Percentiles rank a stretch among this genome's conserved stretches.
phyloP scores from a whole-genome alignment of 1,284 basidiomycete genomes.

The Malassezia arunalokei region DNA sequence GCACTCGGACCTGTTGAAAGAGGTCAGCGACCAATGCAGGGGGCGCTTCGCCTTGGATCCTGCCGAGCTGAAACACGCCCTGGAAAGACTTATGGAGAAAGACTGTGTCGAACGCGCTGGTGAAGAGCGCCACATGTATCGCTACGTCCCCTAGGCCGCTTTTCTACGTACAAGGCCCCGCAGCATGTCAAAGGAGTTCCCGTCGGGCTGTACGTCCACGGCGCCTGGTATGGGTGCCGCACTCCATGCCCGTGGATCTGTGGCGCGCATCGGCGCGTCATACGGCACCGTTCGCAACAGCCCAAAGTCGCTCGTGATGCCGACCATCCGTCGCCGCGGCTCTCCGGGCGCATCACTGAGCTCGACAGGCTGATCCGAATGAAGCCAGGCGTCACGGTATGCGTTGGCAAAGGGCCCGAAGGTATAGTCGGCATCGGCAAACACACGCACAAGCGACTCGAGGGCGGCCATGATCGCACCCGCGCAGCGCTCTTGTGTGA shows the following conservation, averaged over 20 bases:
- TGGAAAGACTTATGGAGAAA: constrained; percentile 43
- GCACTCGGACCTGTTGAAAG: constrained; percentile 34
- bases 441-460: constrained; percentile 64
- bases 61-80: constrained; percentile 36
- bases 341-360: constrained; percentile 5
- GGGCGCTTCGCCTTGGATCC: constrained; percentile 9
- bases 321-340: constrained; percentile 60
- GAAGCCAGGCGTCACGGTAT: constrained; percentile 72
- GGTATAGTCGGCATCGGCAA: constrained; percentile 51
- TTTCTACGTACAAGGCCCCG: constrained; percentile 59
- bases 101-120: constrained; percentile 43
- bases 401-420: constrained; percentile 37
- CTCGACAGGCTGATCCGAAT: constrained; percentile 52
- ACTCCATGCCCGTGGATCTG: constrained; percentile 26
- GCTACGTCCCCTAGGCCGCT: constrained; percentile 51
- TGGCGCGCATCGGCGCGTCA: constrained; percentile 6
- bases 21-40: constrained; percentile 37
- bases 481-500: constrained; percentile 58
- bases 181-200: constrained; percentile 94
- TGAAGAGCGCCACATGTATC: constrained; percentile 34
- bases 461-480: constrained; percentile 68
- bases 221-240: constrained; percentile 22
- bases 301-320: constrained; percentile 77
- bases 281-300: constrained; percentile 66
- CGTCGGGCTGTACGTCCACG: constrained; percentile 72